A percentile compares a stretch with the other conserved stretches of the same genome.
Evolutionary conservation across 1,284 basidiomycete genomes (phyloP).

Genomic region (Pseudozyma thailandica): DNA sequence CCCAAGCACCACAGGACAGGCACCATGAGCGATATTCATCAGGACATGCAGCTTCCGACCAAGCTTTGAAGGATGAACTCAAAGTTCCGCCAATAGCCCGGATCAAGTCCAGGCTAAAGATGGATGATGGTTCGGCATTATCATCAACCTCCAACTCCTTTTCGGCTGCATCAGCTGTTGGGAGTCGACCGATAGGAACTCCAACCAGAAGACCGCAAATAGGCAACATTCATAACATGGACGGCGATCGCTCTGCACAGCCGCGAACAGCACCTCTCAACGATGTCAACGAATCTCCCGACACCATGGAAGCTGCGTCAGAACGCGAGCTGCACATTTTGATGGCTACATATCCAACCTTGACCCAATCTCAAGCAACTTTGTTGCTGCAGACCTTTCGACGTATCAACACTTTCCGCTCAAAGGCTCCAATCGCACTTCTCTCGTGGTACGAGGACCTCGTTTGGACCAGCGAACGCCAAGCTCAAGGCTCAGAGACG

Average conservation of each 20-base stretch:
- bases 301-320: neutral
- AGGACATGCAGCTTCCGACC: too few relatives aligned
- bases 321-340: neutral
- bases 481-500: conserved; percentile 7
- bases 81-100: neutral
- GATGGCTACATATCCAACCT: conserved; percentile 7
- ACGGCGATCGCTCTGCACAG: too few relatives aligned
- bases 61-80: neutral
- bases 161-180: too few relatives aligned
- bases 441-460: conserved; percentile 38
- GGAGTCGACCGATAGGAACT: too few relatives aligned
- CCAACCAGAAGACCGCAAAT: too few relatives aligned
- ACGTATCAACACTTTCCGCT: conserved; percentile 4
- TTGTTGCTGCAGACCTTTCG: conserved; percentile 13
- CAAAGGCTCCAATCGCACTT: conserved; percentile 13
- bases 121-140: too few relatives aligned
- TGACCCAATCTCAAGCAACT: conserved; percentile 12
- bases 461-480: conserved; percentile 33
- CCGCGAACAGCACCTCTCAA: too few relatives aligned
- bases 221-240: too few relatives aligned
- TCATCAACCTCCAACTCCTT: too few relatives aligned
- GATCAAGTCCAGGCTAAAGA: neutral
- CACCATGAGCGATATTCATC: neutral
- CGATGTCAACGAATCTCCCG: too few relatives aligned
- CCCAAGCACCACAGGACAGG: neutral